Base-by-base conservation (phyloP, 257 asterid species). In the Gentiana straminea region DNA sequence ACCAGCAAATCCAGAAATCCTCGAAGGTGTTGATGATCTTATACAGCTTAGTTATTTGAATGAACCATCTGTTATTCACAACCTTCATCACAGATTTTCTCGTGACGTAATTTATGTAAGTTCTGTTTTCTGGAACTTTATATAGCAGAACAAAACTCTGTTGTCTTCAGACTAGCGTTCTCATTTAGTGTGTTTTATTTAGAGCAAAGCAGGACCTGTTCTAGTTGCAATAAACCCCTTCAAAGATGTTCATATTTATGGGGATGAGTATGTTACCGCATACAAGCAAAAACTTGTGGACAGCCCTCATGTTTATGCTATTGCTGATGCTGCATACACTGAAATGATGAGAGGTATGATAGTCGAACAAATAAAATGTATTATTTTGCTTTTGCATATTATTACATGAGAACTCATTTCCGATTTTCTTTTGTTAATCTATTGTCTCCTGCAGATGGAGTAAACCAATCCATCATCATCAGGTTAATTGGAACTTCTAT, bases 191-290 rank as follows among this genome's bases (percentile, higher is more conserved):
- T 69, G 63, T 13, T 49, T 73, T 69, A 41, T 68, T 59, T 79
- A 92, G 99, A 92, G 81, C 65, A 92, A 85, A 73, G 99, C 99
- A 9, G 97, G 99, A 2, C 86, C 94, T 44, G 81, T 84, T 56
- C 74, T 92, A 59, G 70, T 92, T 54, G 95, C 97, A 54, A 73
- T 85, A 77, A 92, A 88, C 72, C 97, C 99, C 65, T 78, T 83
- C 74, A 92, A 92, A 82, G 77, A 85, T 61, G 64, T 83, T 64
- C 75, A 81, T 66, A 66, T 77, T 35, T 83, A 76, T 66, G 97
- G 89, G 52, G 72, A 82, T 52, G 91, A 83, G 55, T 64, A 64
- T 55, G 57, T 85, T 59, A 73, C 84, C 53, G 94, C 86, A 52
- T 88, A 83, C 70, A 78, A 80, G 59, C 75, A 81, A 68, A 79